Evolutionary conservation across 106 monocot species (phyloP).

Genomic region (Ottelia alismoides): DNA sequence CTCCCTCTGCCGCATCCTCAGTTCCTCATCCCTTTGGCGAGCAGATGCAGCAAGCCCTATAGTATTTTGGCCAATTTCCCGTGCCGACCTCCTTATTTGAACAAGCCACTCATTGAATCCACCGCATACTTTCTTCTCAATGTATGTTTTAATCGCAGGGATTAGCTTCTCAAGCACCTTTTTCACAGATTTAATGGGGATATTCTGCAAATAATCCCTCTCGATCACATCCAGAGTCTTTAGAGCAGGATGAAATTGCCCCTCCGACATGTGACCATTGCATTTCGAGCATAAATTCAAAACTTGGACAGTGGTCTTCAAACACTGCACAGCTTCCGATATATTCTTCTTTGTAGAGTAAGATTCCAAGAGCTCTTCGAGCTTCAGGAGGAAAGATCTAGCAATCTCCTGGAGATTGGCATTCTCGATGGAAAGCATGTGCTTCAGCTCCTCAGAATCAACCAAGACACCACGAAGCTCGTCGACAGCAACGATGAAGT

Average conservation of each 20-base stretch:
- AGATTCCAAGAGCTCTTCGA: constrained; percentile 41
- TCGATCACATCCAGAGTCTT: constrained; percentile 40
- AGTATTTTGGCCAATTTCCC: constrained; percentile 69
- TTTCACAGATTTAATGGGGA: constrained; percentile 28
- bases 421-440: constrained; percentile 33
- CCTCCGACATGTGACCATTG: constrained; percentile 28
- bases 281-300: constrained; percentile 33
- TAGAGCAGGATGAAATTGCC: constrained; percentile 31
- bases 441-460: constrained; percentile 58
- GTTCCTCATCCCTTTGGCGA: constrained; percentile 58
- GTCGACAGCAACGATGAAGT: constrained; percentile 66
- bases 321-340: constrained; percentile 21
- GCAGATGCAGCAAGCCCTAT: constrained; percentile 64
- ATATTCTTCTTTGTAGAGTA: constrained; percentile 50
- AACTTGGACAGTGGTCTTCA: constrained; percentile 33
- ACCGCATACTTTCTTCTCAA: constrained; percentile 52
- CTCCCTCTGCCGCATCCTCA: constrained; percentile 44
- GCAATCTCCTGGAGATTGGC: constrained; percentile 33
- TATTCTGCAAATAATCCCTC: constrained; percentile 24
- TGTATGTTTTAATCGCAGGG: constrained; percentile 39
- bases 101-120: constrained; percentile 89
- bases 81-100: constrained; percentile 41
- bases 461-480: constrained; percentile 57
- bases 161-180: constrained; percentile 33
- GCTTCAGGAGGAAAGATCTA: constrained; percentile 31